Evolutionary conservation across 768 basidiomycete genomes (phyloP).

Genomic region (Psilocybe cyanescens): DNA sequence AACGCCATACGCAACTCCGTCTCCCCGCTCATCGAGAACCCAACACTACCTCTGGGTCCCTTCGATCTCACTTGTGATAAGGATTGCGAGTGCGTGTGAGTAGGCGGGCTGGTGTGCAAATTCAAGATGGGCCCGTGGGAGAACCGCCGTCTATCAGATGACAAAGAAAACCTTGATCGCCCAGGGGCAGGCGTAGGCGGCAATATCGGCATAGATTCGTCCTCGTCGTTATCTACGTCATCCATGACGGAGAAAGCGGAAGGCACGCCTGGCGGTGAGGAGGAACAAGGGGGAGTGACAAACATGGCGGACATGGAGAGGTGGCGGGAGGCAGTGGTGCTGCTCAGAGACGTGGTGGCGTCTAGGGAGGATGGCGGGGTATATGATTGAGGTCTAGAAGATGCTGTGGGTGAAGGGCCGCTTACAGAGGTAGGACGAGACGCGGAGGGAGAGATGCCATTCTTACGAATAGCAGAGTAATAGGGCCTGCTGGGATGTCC

Average conservation of each 20-base stretch:
- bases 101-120: neutral
- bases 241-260: constrained; percentile 22
- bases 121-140: constrained; percentile 1
- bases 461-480: constrained; percentile 57
- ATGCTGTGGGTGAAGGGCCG: constrained; percentile 20
- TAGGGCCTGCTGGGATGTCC: constrained; percentile 59
- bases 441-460: constrained; percentile 25
- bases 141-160: constrained; percentile 3
- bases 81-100: constrained; percentile 4
- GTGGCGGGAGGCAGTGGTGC: constrained; percentile 18
- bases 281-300: constrained; percentile 1
- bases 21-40: constrained; percentile 64
- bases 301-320: constrained; percentile 25
- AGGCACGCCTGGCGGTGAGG: constrained; percentile 3
- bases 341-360: constrained; percentile 1
- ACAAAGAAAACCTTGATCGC: constrained; percentile 13
- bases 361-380: constrained; percentile 9
- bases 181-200: constrained; percentile 18
- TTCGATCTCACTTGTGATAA: constrained; percentile 3
- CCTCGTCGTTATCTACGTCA: constrained; percentile 16
- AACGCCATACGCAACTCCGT: constrained; percentile 61
- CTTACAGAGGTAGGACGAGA: constrained; percentile 42
- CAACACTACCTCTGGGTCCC: constrained; percentile 28
- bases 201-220: constrained; percentile 7
- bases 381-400: constrained; percentile 19